Percentiles rank a stretch among this genome's conserved stretches.
Conservation (phyloP, 2,329 filamentous ascomycete species). For the Arthrobotrys sphaeroides region DNA sequence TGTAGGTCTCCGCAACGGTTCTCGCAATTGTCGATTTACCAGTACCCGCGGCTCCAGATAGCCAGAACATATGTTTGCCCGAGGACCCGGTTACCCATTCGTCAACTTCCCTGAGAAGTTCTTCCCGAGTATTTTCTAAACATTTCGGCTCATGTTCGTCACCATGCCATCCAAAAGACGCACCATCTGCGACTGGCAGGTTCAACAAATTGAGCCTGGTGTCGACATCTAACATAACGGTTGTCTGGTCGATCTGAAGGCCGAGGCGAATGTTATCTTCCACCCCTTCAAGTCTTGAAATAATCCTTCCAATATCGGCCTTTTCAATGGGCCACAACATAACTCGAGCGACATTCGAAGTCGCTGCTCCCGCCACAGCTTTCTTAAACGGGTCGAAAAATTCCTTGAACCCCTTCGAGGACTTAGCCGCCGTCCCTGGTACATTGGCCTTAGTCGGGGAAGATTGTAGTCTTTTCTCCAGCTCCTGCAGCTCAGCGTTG, state of each 20-base stretch:
- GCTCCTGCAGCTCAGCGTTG: background rate
- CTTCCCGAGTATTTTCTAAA: slow-evolving; percentile 56
- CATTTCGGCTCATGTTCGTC: slow-evolving; percentile 56
- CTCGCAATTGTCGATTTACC: slow-evolving; percentile 26
- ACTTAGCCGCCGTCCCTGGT: background rate
- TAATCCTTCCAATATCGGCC: background rate
- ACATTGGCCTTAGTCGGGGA: background rate
- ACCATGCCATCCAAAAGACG: slow-evolving; percentile 55
- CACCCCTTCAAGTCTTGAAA: background rate
- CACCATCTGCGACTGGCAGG: slow-evolving; percentile 42
- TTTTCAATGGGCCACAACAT: slow-evolving; percentile 7
- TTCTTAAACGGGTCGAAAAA: background rate
- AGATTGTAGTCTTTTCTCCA: background rate
- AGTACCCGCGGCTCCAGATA: slow-evolving; percentile 61
- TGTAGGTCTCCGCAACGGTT: background rate
- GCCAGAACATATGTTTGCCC: slow-evolving; percentile 58
- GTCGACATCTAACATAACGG: background rate
- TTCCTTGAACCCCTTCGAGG: background rate
- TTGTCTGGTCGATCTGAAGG: slow-evolving; percentile 9
- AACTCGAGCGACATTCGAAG: background rate
- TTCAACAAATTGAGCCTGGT: slow-evolving; percentile 1
- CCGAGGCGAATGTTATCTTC: background rate
- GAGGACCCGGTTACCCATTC: slow-evolving; percentile 20
- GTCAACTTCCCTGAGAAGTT: slow-evolving; percentile 54
- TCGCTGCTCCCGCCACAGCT: background rate